phyloP scores from a whole-genome alignment of 176 grass and related monocot genomes.

The Elaeis guineensis region DNA sequence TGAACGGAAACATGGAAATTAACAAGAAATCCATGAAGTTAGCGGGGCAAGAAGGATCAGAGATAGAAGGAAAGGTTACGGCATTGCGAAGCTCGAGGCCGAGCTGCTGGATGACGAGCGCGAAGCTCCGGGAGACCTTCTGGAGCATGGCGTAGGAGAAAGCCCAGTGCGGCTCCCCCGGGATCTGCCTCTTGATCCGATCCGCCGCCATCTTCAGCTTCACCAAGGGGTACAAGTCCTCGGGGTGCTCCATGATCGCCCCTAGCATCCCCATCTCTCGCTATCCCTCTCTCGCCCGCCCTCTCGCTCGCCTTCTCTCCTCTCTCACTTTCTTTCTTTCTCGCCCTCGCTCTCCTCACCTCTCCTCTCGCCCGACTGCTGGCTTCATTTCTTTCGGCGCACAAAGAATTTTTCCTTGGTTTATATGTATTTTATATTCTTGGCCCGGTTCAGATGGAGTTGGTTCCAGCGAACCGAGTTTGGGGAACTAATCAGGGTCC shows the following conservation, averaged over 20 bases:
- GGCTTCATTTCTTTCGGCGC: no score
- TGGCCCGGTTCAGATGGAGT: no score
- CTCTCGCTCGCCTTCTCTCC: background rate
- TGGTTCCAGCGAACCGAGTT: no score
- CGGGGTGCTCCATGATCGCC: slow-evolving; percentile 44
- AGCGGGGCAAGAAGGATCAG: no score
- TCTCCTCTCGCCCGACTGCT: no score
- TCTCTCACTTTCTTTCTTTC: no score
- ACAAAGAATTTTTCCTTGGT: no score
- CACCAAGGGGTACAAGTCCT: slow-evolving; percentile 62
- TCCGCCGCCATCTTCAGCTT: slow-evolving; percentile 69
- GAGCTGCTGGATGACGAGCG: slow-evolving; percentile 98
- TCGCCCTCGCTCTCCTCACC: no score
- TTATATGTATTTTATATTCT: no score
- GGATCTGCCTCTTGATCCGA: slow-evolving; percentile 85
- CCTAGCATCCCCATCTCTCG: background rate
- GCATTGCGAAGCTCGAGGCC: slow-evolving; percentile 77
- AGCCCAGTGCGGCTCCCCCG: slow-evolving; percentile 78
- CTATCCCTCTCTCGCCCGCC: background rate
- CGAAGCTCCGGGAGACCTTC: slow-evolving; percentile 90
- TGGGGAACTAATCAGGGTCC: no score
- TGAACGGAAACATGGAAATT: no score
- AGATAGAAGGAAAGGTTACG: slow-evolving; percentile 20
- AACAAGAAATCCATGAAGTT: no score
- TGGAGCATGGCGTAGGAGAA: slow-evolving; percentile 97